A percentile compares a stretch with the other conserved stretches of the same genome.
These are phyloP conservation scores for Ogataea methylovora DNA, from an alignment of 805 yeast species.

Conservation along the genomic window DNA sequence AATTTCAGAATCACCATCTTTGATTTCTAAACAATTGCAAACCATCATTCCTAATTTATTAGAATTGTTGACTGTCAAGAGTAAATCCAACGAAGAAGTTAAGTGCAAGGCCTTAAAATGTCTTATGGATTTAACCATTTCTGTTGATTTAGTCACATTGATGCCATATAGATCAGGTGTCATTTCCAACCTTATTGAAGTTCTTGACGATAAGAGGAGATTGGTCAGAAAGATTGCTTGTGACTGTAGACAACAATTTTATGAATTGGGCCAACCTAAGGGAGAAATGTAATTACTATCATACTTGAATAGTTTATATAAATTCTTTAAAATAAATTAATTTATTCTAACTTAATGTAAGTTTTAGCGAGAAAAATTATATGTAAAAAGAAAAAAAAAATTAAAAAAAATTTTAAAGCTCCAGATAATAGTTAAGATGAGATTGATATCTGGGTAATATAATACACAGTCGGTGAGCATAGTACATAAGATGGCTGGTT, in stretches of 20 bases:
- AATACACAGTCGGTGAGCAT: no score
- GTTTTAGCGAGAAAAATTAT: no score
- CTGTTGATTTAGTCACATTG: slow-evolving; percentile 31
- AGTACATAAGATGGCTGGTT: slow-evolving; percentile 1
- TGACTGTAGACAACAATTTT: slow-evolving; percentile 72
- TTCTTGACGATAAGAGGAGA: slow-evolving; percentile 70
- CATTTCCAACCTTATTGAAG: slow-evolving; percentile 37
- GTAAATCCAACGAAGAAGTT: slow-evolving; percentile 30
- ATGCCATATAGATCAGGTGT: slow-evolving; percentile 46
- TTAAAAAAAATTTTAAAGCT: no score
- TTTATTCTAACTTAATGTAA: no score
- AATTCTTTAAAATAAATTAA: no score
- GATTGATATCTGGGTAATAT: no score
- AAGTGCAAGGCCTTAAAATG: slow-evolving; percentile 53
- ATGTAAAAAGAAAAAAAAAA: no score
- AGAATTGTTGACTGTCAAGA: slow-evolving; percentile 20
- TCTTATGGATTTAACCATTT: slow-evolving; percentile 40
- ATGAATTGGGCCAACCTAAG: slow-evolving; percentile 35
- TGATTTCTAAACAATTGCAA: slow-evolving; percentile 46
- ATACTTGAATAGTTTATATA: no score
- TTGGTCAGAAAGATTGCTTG: slow-evolving; percentile 68
- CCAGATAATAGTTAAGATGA: no score
- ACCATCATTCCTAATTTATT: slow-evolving; percentile 51
- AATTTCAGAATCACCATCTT: slow-evolving; percentile 44
- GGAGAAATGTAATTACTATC: slow-evolving; percentile 2